Conservation (phyloP, 495 filamentous ascomycete species). For the Talaromyces ruber region DNA sequence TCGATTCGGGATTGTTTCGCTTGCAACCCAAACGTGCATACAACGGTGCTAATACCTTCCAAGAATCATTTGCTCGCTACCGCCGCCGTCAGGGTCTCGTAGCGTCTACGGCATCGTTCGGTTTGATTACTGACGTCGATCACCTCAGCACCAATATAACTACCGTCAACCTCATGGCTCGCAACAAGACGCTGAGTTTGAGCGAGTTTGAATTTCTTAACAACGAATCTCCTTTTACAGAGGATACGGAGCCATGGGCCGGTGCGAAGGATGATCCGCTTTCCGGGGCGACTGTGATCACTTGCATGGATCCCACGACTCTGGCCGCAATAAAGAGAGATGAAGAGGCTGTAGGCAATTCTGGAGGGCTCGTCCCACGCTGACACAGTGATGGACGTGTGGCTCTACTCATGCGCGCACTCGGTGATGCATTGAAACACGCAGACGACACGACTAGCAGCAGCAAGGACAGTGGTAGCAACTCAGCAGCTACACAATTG, state of each 20-base stretch:
- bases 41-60: background rate
- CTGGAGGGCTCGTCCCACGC: background rate
- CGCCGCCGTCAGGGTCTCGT: background rate
- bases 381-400: background rate
- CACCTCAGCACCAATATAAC: background rate
- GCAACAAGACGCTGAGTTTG: background rate
- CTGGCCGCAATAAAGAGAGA: background rate
- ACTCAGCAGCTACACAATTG: background rate
- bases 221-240: background rate
- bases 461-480: background rate
- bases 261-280: background rate
- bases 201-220: background rate
- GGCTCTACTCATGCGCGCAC: background rate
- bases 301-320: background rate
- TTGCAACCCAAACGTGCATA: background rate
- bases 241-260: background rate
- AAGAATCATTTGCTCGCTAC: background rate
- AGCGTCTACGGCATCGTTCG: background rate
- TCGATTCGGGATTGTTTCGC: background rate
- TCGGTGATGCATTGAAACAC: background rate
- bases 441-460: background rate
- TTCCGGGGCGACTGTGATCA: background rate
- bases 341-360: background rate
- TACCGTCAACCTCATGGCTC: background rate
- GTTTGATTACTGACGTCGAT: background rate